phyloP scores from a whole-genome alignment of 148 eudicot species.

The Nepenthes mirabilis region DNA sequence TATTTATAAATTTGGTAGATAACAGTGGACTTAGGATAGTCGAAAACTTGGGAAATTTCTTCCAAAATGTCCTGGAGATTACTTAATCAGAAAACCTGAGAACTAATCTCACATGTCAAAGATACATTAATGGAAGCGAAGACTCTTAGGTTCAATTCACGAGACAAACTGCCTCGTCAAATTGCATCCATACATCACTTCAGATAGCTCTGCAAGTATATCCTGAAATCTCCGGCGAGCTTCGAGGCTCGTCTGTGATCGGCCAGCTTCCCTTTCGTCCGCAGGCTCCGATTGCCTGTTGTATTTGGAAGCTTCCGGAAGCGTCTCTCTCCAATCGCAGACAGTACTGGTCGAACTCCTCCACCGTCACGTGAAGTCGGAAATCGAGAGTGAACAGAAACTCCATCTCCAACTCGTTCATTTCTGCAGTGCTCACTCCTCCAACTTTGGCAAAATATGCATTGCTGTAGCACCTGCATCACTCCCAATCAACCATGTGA shows the following conservation, averaged over 20 bases:
- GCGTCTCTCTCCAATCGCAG: conserved; percentile 19
- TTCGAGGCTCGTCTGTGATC: conserved; percentile 12
- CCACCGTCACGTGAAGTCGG: conserved; percentile 28
- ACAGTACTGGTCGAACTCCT: conserved; percentile 33
- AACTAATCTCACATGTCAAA: too few relatives aligned
- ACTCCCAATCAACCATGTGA: too few relatives aligned
- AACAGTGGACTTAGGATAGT: too few relatives aligned
- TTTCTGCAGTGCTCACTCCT: conserved; percentile 35
- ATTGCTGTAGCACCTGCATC: conserved; percentile 17
- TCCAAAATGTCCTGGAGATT: too few relatives aligned
- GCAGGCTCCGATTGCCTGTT: conserved; percentile 12
- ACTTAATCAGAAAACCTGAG: too few relatives aligned
- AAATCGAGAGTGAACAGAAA: conserved; percentile 15
- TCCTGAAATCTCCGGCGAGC: conserved; percentile 7
- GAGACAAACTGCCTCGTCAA: neutral
- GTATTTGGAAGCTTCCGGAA: conserved; percentile 12
- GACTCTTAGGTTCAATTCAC: neutral
- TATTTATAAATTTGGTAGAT: too few relatives aligned
- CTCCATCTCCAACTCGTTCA: conserved; percentile 36
- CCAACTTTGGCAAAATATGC: conserved; percentile 20
- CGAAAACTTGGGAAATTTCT: too few relatives aligned
- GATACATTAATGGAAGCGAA: too few relatives aligned
- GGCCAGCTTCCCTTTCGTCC: conserved; percentile 16
- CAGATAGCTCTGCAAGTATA: conserved; percentile 19
- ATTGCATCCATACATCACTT: neutral